phyloP scores from a whole-genome alignment of 2,329 filamentous ascomycete genomes.

The Pseudogymnoascus sp. region DNA sequence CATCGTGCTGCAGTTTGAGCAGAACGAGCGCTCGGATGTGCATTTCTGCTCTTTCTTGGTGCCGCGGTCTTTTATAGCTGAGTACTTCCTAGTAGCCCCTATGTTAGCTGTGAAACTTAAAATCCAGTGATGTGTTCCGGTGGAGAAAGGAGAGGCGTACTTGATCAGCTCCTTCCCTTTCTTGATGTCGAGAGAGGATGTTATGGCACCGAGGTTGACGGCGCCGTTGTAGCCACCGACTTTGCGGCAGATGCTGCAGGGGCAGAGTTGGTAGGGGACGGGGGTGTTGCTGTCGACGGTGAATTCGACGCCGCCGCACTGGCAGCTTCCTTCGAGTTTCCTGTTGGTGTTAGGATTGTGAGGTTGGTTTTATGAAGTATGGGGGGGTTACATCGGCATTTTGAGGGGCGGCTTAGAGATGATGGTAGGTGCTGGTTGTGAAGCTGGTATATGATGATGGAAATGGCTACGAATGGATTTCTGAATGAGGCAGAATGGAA shows the following conservation, averaged over 20 bases:
- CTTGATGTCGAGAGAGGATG: constrained; percentile 33
- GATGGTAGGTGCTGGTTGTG: background rate
- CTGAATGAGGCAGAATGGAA: background rate
- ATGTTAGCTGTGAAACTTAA: background rate
- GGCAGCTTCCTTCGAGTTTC: constrained; percentile 41
- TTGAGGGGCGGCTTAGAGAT: background rate
- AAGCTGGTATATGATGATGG: background rate
- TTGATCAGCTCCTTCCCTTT: constrained; percentile 38
- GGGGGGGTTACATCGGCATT: background rate
- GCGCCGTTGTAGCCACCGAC: constrained; percentile 37
- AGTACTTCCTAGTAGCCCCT: constrained; percentile 33
- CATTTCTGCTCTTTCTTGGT: constrained; percentile 31
- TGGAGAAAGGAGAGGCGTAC: constrained; percentile 25
- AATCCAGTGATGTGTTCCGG: background rate
- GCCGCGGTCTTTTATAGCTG: constrained; percentile 36
- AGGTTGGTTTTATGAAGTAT: background rate
- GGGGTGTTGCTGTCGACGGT: constrained; percentile 38
- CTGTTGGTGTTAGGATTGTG: constrained; percentile 21
- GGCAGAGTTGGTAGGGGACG: constrained; percentile 41
- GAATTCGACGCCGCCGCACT: constrained; percentile 41
- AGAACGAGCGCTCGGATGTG: constrained; percentile 39
- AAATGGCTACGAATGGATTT: background rate
- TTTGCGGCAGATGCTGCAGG: constrained; percentile 42
- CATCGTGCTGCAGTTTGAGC: constrained; percentile 39
- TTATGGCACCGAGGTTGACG: constrained; percentile 40